phyloP scores from a whole-genome alignment of 805 yeast genomes.

The Spathaspora passalidarum region DNA sequence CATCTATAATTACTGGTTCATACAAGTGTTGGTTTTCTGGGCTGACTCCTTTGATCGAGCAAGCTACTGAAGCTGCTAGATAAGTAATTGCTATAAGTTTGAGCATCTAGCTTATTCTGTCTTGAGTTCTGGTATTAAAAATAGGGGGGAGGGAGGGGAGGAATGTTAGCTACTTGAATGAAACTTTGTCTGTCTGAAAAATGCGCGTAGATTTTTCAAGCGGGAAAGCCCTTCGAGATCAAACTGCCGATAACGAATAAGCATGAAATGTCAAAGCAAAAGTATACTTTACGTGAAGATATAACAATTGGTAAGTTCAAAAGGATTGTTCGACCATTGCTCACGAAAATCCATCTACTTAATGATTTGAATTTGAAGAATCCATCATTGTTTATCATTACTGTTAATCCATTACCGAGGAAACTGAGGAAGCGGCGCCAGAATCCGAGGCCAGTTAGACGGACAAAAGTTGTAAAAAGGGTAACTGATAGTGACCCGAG shows the following conservation, averaged over 20 bases:
- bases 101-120: no score
- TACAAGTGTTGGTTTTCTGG: constrained; percentile 45
- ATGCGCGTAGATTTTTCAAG: neutral
- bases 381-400: constrained; percentile 19
- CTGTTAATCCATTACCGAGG: constrained; percentile 1
- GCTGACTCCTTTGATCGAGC: constrained; percentile 29
- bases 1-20: constrained; percentile 41
- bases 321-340: constrained; percentile 33
- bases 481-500: neutral
- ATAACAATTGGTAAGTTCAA: constrained; percentile 17
- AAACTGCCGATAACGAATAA: no score
- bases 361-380: constrained; percentile 25
- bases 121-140: no score
- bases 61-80: constrained; percentile 1
- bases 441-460: neutral
- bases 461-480: neutral
- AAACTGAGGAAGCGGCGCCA: neutral
- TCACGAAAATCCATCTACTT: constrained; percentile 33
- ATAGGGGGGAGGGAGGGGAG: no score
- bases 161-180: no score
- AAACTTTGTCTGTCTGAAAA: neutral
- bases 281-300: neutral
- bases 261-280: neutral
- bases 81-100: neutral
- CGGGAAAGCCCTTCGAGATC: no score